A percentile compares a stretch with the other conserved stretches of the same genome.
These are phyloP conservation scores for Aureobasidium sp. DNA, from an alignment of 2,329 filamentous ascomycete genomes.

Conservation along the genomic window DNA sequence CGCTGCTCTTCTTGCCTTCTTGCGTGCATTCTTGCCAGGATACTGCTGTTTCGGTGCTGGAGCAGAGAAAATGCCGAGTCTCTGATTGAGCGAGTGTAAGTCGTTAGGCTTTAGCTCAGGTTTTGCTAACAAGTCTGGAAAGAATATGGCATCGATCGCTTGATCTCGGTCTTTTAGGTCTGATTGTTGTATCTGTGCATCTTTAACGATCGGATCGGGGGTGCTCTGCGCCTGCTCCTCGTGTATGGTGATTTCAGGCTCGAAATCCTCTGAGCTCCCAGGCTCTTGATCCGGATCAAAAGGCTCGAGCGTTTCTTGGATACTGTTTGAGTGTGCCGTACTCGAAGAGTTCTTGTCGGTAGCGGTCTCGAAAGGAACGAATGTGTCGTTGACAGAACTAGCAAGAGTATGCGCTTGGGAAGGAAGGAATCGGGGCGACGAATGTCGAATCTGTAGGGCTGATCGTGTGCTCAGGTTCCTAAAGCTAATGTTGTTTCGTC, in stretches of 20 bases:
- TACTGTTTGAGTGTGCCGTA: neutral
- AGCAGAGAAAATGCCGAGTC: neutral
- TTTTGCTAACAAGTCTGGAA: neutral
- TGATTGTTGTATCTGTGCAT: neutral
- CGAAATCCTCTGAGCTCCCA: neutral
- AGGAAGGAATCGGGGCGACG: neutral
- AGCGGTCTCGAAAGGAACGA: slow-evolving; percentile 14
- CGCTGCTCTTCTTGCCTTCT: slow-evolving; percentile 6
- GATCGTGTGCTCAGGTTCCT: slow-evolving; percentile 12
- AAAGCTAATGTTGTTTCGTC: neutral
- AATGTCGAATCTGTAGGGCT: neutral
- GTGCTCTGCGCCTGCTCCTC: neutral
- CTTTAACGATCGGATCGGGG: neutral
- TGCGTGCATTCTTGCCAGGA: slow-evolving; percentile 4
- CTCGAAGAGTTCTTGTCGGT: neutral
- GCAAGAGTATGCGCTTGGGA: neutral
- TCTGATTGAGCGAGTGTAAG: neutral
- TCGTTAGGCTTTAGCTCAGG: neutral
- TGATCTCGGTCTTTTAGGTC: neutral
- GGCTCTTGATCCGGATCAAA: neutral
- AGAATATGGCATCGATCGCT: neutral
- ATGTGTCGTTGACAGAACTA: slow-evolving; percentile 11
- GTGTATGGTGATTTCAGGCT: slow-evolving; percentile 4
- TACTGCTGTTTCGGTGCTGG: neutral
- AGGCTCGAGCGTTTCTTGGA: neutral